These are phyloP conservation scores for Croton laevigatus DNA, from an alignment of 441 rosid species.

Conservation along the genomic window DNA sequence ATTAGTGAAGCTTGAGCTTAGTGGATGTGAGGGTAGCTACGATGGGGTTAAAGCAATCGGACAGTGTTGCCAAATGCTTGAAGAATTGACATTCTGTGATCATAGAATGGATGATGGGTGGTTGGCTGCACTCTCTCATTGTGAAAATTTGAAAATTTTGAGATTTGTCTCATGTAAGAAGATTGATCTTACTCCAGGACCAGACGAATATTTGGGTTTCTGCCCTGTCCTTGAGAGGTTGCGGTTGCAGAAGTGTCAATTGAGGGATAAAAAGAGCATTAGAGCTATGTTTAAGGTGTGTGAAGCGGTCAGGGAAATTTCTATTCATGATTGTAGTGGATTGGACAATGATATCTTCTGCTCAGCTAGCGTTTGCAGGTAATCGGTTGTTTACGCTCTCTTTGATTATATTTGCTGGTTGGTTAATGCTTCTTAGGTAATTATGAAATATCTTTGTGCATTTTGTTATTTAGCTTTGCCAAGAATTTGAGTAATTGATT, in stretches of 20 bases:
- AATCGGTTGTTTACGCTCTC: slow-evolving; percentile 8
- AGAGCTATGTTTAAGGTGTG: slow-evolving; percentile 67
- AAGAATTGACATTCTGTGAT: slow-evolving; percentile 66
- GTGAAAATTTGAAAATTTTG: slow-evolving; percentile 74
- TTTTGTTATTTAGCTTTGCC: neutral
- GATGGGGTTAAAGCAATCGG: slow-evolving; percentile 89
- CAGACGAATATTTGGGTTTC: slow-evolving; percentile 54
- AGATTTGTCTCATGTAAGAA: slow-evolving; percentile 56
- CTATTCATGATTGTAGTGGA: slow-evolving; percentile 72
- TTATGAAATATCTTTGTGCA: neutral
- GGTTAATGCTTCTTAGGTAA: slow-evolving; percentile 7
- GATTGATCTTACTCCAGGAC: slow-evolving; percentile 61
- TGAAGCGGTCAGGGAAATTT: slow-evolving; percentile 51
- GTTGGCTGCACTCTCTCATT: slow-evolving; percentile 68
- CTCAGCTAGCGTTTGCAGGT: slow-evolving; percentile 68
- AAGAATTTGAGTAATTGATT: slow-evolving; percentile 2
- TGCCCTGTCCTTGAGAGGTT: slow-evolving; percentile 67
- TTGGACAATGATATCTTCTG: slow-evolving; percentile 60
- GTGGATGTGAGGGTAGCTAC: slow-evolving; percentile 84
- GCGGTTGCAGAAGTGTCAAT: slow-evolving; percentile 60
- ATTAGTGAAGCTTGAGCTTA: slow-evolving; percentile 70
- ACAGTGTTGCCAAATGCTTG: slow-evolving; percentile 88
- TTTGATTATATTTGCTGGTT: slow-evolving; percentile 11
- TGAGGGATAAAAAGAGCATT: slow-evolving; percentile 53
- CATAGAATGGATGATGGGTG: slow-evolving; percentile 87